Evolutionary conservation across 768 basidiomycete species (phyloP), one percentile per base, ranked within the genome.

Genomic region (Pholiota microspora): DNA sequence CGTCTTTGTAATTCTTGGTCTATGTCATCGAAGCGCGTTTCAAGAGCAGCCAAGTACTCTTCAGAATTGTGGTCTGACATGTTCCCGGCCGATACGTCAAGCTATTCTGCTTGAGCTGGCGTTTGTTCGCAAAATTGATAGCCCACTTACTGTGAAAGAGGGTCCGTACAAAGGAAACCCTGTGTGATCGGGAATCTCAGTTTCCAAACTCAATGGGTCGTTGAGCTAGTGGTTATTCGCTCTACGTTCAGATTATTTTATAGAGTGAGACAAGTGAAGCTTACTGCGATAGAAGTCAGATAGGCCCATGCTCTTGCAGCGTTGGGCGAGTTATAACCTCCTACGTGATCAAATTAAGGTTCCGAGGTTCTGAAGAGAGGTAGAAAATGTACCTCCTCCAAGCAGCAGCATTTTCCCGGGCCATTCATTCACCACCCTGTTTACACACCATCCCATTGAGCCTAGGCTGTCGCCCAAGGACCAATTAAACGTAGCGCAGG

Each of bases 271-370:
- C 27, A 24, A 51, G 47, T 44, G 1, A 35, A 8, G 73, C 88
- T 57, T 60, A 93, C 90, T 25, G 82, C 81, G 3, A 90, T 71
- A 0, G 88, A 86, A 1, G 94, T 96, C 15, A 94, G 70, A 62
- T 84, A 84, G 0, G 91, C 76, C 92, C 93, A 97, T 0, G 91
- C 90, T 10, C 94, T 80, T 0, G 94, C 94, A 1, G 85, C 85
- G 60, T 95, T 95, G 1, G 90, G 73, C 3, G 83, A 81, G 61
- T 89, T 77, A 66, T 98, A 97, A 0, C 95, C 95, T 15, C 94
- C 92, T 80, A 69, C 10, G 56, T 42, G 65, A 53, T n/a, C 31
- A 24, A 31, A 10, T 62, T 18, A 60, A n/a, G 23, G 56, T 21
- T 18, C 54, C 55, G 25, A 57, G 25, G 15, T 31, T 55, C 9